Base-by-base conservation (phyloP, 805 yeast genomes). In the Myxozyma monticola region DNA sequence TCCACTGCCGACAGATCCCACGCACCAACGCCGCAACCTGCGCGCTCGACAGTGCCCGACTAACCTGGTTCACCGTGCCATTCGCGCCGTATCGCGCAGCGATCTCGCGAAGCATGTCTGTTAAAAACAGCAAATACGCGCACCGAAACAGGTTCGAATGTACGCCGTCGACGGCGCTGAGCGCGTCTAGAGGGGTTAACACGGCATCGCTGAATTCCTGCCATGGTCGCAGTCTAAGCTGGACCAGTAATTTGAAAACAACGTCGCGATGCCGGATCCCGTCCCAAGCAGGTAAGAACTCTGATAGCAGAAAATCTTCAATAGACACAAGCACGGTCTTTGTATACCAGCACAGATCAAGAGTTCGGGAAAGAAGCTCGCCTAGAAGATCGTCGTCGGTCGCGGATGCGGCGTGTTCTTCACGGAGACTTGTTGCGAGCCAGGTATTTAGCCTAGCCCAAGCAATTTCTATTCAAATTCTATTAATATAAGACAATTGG, bases 381-480 rank as follows among this genome's bases (percentile, higher is more conserved):
- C 31, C 42, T 2, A 51, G 28, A 12, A 42, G 5, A 3, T 37
- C 45, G 2, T 33, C 42, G 15, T 33, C 18, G 15, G 6, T n/a
- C 14, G 18, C 8, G 25, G 30, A 9, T 35, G 20, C n/a, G 9
- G 34, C 14, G 26, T 28, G 29, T 34, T 48, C 56, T 9, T 47
- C 54, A 4, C 22, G 17, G 4, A 52, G 47, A 8, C 35, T 42
- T 14, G 17, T 7, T 4, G 53, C 38, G 2, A 52, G 20, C 51
- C 51, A 52, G 12, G 57, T 35, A 31, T 52, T 43, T 10, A 52
- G 30, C 20, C 57, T 18, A 18, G 45, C 49, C 53, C 53, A 48
- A 6, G 45, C 44, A 9, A 21, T 14, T 26, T 41, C 48, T 26
- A n/a, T 12, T 2, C n/a, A n/a, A n/a, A n/a, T n/a, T n/a, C n/a